These are phyloP conservation scores for Auxenochlorella pyrenoidosa DNA, from an alignment of 139 green algal species.

Conservation along the genomic window DNA sequence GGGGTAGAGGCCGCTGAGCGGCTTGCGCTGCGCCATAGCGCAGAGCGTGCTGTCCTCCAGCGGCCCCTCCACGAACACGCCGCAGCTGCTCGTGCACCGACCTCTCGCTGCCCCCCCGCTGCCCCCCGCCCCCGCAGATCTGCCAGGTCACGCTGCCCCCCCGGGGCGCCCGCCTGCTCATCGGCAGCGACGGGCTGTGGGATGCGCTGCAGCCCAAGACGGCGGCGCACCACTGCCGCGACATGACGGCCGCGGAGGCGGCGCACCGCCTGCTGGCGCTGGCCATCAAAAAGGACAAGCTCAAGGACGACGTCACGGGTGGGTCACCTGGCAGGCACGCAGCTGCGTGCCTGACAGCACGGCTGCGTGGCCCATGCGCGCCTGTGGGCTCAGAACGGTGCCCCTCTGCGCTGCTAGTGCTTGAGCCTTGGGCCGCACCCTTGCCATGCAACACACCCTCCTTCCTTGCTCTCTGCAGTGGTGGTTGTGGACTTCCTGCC, in stretches of 20 bases:
- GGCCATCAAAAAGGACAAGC: slow-evolving; percentile 57
- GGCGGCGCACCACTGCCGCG: slow-evolving; percentile 56
- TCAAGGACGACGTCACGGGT: slow-evolving; percentile 69
- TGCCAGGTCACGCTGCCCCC: slow-evolving; percentile 75
- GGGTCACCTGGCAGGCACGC: neutral
- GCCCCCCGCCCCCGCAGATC: neutral
- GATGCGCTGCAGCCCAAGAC: slow-evolving; percentile 82
- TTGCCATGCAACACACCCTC: no score
- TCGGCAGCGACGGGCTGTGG: slow-evolving; percentile 94
- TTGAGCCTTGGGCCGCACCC: no score
- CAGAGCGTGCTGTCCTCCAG: no score
- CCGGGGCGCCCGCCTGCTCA: slow-evolving; percentile 82
- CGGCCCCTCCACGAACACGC: no score
- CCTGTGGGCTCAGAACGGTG: neutral
- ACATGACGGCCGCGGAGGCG: slow-evolving; percentile 60
- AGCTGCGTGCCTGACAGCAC: no score
- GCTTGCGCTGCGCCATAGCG: no score
- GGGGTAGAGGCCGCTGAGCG: no score
- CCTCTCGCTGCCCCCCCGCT: neutral
- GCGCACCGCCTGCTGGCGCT: slow-evolving; percentile 57
- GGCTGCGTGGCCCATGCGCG: no score
- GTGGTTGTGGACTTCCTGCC: slow-evolving; percentile 73
- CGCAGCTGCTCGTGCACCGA: neutral
- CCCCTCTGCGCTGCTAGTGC: neutral
- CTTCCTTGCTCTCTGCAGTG: slow-evolving; percentile 28